A percentile compares a stretch with the other conserved stretches of the same genome.
Evolutionary conservation across 352 stramenopile genomes (phyloP).

Genomic region (Elongisporangium senticosum): DNA sequence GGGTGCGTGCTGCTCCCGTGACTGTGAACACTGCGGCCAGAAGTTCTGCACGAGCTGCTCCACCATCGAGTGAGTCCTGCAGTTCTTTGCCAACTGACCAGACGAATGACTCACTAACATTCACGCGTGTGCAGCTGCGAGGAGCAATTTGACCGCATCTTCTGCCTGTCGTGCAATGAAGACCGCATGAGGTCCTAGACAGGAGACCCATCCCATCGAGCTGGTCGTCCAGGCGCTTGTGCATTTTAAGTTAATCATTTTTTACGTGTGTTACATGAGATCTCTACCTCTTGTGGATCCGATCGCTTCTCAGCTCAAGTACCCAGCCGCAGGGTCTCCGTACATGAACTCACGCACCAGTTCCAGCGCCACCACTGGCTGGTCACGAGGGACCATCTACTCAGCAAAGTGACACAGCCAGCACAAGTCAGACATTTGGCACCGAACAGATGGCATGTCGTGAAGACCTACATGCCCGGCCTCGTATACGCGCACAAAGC

Average conservation of each 20-base stretch:
- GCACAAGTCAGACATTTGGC: not conserved
- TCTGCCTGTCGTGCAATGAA: conserved; percentile 71
- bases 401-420: not conserved
- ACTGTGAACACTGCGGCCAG: conserved; percentile 47
- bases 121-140: conserved; percentile 35
- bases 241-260: not conserved
- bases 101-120: not conserved
- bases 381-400: conserved; percentile 77
- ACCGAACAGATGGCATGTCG: not conserved
- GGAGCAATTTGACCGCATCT: conserved; percentile 70
- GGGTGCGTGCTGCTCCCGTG: conserved; percentile 48
- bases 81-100: not conserved
- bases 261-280: not conserved
- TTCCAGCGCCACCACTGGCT: conserved; percentile 40
- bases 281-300: not conserved
- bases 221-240: conserved; percentile 1
- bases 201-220: not conserved
- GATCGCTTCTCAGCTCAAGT: conserved; percentile 30
- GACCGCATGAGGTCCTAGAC: conserved; percentile 18
- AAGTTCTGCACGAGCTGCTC: conserved; percentile 77
- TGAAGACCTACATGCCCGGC: conserved; percentile 49
- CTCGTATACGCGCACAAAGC: conserved; percentile 58
- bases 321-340: conserved; percentile 3
- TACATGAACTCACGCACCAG: conserved; percentile 48
- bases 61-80: conserved; percentile 61